Conservation (phyloP, 2,329 filamentous ascomycete genomes). For the Xylaria sp. region DNA sequence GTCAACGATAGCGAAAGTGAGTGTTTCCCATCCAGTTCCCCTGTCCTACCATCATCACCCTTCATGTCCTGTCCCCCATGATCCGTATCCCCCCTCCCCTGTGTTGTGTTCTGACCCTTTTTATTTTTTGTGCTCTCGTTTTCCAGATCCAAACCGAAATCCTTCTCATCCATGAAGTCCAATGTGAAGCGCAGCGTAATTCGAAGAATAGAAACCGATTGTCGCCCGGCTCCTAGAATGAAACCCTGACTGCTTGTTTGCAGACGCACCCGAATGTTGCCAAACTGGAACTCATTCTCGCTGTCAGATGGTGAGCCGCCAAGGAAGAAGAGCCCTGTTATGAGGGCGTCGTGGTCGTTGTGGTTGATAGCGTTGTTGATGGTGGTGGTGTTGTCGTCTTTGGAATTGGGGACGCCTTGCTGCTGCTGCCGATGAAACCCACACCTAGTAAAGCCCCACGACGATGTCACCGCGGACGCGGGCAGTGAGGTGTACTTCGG, state of each 20-base stretch:
- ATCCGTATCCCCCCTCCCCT: not conserved
- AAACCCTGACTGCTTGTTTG: conserved; percentile 35
- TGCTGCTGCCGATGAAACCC: conserved; percentile 15
- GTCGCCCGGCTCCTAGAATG: conserved; percentile 31
- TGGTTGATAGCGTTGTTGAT: not conserved
- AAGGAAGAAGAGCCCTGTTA: conserved; percentile 35
- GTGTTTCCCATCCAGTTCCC: conserved; percentile 22
- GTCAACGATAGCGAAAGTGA: conserved; percentile 38
- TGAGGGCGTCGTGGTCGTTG: conserved; percentile 16
- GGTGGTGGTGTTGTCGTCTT: not conserved
- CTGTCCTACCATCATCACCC: not conserved
- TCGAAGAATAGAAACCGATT: conserved; percentile 34
- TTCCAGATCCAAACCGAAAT: conserved; percentile 21
- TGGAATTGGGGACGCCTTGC: conserved; percentile 4
- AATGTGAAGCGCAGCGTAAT: conserved; percentile 35
- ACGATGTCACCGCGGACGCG: conserved; percentile 70
- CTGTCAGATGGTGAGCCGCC: conserved; percentile 23
- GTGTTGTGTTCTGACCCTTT: conserved; percentile 1
- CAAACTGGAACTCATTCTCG: conserved; percentile 19
- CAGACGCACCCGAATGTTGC: conserved; percentile 26
- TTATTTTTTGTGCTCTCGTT: conserved; percentile 19
- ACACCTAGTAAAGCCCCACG: conserved; percentile 65
- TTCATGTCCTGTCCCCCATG: conserved; percentile 8
- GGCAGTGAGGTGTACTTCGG: conserved; percentile 70
- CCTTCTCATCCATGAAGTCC: conserved; percentile 26